These are phyloP conservation scores for Cynanchum wilfordii DNA, from an alignment of 257 asterid species.

Conservation along the genomic window DNA sequence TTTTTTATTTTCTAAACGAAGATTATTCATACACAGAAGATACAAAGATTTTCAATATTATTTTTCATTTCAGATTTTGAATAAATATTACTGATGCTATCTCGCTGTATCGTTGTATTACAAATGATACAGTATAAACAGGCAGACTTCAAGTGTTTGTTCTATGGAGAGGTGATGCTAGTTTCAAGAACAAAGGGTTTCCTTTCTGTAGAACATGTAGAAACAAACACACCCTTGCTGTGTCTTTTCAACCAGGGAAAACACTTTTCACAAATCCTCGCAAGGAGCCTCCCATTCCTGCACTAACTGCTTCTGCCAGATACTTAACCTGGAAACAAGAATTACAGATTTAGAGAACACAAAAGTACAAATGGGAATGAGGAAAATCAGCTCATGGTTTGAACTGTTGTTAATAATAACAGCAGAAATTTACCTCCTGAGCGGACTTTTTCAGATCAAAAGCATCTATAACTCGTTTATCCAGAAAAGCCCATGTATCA, in stretches of 20 bases:
- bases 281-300: slow-evolving; percentile 79
- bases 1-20: too few species aligned
- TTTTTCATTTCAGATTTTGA: too few species aligned
- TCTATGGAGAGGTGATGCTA: not conserved
- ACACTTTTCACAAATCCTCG: slow-evolving; percentile 56
- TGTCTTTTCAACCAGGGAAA: slow-evolving; percentile 36
- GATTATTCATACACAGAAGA: too few species aligned
- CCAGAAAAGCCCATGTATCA: slow-evolving; percentile 87
- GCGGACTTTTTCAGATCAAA: slow-evolving; percentile 73
- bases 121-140: too few species aligned
- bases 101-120: too few species aligned
- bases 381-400: not conserved
- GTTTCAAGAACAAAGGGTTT: not conserved
- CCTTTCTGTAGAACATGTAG: slow-evolving; percentile 8
- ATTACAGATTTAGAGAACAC: slow-evolving; percentile 6
- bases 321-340: slow-evolving; percentile 57
- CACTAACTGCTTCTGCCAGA: slow-evolving; percentile 81
- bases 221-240: not conserved
- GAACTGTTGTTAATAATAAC: not conserved
- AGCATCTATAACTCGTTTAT: slow-evolving; percentile 69
- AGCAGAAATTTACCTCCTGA: slow-evolving; percentile 60
- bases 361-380: slow-evolving; percentile 4
- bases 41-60: too few species aligned
- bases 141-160: not conserved
- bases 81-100: too few species aligned